Base-by-base conservation (phyloP, 305 asterid genomes). In the Andrographis paniculata region DNA sequence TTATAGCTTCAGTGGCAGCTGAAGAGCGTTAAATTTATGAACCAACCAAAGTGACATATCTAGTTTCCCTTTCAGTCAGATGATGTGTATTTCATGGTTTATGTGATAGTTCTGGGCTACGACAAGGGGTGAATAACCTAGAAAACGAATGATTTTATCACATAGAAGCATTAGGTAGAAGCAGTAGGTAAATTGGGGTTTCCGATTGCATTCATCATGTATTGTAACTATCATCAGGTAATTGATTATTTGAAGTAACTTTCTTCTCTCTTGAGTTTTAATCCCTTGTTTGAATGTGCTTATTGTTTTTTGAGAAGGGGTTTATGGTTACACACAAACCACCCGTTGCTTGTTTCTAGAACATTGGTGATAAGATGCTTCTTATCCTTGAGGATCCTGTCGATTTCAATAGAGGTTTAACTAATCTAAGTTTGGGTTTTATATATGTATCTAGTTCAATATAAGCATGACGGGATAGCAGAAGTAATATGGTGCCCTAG, bases 381-480 rank as follows among this genome's bases (percentile, higher is more conserved):
- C 39, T 60, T 17, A 22, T 36, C 17, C 20, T 20, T 16, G 12
- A 46, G 27, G 35, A 35, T 17, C 42, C 15, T 28, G 38, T 39
- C 14, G n/a, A 19, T 50, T 35, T 31, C 38, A 36, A 8, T 38
- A 28, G 33, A 20, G 41, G 60, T 56, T 50, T 19, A 9, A 30
- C 50, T 49, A n/a, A 44, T 61, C 24, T 11, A 5, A 48, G 20
- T 16, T 52, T 50, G 37, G 48, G 48, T n/a, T 44, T 52, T 28
- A 38, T 41, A 54, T 57, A 35, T 6, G 57, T 35, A 52, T 49
- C 35, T 43, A 33, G 55, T 55, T 46, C 14, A 44, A 65, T 42
- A 17, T 20, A 21, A 23, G 40, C 42, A 52, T 42, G 39, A 14
- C 17, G 16, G 31, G 42, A 52, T 40, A 18, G 37, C 40, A 33